Base-by-base conservation (phyloP, 202 grass and related monocot genomes). In the Dendrocalamus latiflorus region DNA sequence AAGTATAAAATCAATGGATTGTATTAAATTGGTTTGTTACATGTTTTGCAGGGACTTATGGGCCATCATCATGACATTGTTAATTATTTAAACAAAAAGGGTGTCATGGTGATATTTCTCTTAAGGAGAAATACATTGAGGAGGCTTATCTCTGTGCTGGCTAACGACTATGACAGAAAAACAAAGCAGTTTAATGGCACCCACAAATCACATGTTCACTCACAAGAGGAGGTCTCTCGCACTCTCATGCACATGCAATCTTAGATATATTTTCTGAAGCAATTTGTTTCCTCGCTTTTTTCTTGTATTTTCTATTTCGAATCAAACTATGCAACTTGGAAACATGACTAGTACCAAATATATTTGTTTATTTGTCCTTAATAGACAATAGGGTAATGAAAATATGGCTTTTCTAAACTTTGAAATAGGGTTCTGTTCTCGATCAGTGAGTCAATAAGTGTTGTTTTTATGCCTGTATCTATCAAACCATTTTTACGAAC, bases 121-220 rank as follows among this genome's bases (percentile, higher is more conserved):
- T 98, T 93, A 28, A 88, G 95, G 78, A 98, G 85, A 47, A 98
- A 98, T 65, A 86, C 90, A 41, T 51, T 95, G 36, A 87, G 92
- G 44, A 93, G 95, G 81, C 75, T 93, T 41, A 81, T 98, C 21
- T 98, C 95, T 77, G 81, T 95, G 39, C 48, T 90, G 48, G 92
- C 95, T 9, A 98, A 98, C 68, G 80, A 94, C 74, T 90, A 95
- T 47, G 95, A 98, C 54, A 90, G 83, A 57, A 85, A 33, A 81
- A 50, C 74, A 72, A 98, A 98, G 81, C 95, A 98, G 81, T 41
- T 98, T 63, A 98, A 98, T 78, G 95, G 95, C 65, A 91, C 88
- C 14, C 95, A 98, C 74, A 98, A 98, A 80, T 79, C 95, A 2
- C 95, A 98, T 65, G 92, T 98, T 33, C 95, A 98, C 80, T 98